A percentile compares a stretch with the other conserved stretches of the same genome.
Conservation (phyloP, 1,284 basidiomycete species). For the Rugosomyces carneus region DNA sequence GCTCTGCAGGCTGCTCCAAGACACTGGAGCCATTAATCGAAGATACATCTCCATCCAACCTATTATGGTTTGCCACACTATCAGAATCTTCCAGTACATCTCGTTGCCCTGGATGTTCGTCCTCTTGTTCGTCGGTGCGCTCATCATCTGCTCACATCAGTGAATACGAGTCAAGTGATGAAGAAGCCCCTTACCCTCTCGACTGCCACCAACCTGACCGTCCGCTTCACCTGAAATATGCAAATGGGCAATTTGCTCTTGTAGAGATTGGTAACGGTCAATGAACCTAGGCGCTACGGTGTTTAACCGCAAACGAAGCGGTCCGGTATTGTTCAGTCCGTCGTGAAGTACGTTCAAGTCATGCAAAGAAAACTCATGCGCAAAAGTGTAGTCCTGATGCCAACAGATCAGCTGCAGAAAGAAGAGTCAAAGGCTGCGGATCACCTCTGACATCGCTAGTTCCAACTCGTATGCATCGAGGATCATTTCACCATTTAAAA, state of each 20-base stretch:
- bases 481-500: slow-evolving; percentile 55
- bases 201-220: too few species aligned
- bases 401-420: slow-evolving; percentile 1
- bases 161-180: too few species aligned
- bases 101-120: too few species aligned
- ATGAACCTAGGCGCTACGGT: slow-evolving; percentile 56
- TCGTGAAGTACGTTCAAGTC: slow-evolving; percentile 69
- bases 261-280: slow-evolving; percentile 55
- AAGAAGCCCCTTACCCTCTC: too few species aligned
- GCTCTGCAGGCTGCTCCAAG: too few species aligned
- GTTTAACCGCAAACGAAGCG: slow-evolving; percentile 55
- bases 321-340: slow-evolving; percentile 54
- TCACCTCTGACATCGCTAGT: slow-evolving; percentile 59
- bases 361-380: slow-evolving; percentile 65
- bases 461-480: slow-evolving; percentile 65
- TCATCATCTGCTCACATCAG: too few species aligned
- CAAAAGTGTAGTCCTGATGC: slow-evolving; percentile 68
- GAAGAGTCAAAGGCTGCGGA: not conserved
- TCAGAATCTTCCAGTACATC: too few species aligned
- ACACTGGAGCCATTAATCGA: too few species aligned
- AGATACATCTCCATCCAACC: too few species aligned
- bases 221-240: slow-evolving; percentile 23
- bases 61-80: too few species aligned
- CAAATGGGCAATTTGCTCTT: slow-evolving; percentile 48
- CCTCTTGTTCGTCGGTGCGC: too few species aligned